Conservation (phyloP, 805 yeast genomes). For the Kazachstania kunashirensis region DNA sequence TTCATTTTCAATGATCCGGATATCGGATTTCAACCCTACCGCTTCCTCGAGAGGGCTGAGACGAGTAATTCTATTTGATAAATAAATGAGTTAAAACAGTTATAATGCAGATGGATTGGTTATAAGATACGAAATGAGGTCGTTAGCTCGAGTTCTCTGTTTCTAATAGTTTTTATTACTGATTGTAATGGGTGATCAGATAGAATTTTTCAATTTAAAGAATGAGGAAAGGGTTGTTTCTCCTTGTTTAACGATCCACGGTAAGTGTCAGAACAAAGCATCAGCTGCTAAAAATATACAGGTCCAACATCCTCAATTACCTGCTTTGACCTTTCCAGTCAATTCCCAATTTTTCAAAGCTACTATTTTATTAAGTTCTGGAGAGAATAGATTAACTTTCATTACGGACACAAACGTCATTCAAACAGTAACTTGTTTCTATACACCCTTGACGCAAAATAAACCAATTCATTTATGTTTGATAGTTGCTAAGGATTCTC, state of each 20-base stretch:
- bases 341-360: slow-evolving; percentile 67
- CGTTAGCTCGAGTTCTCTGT: too few species aligned
- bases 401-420: slow-evolving; percentile 35
- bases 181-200: slow-evolving; percentile 6
- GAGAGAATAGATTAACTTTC: slow-evolving; percentile 50
- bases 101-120: too few species aligned
- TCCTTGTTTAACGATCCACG: slow-evolving; percentile 44
- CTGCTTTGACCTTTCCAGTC: slow-evolving; percentile 64
- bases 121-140: too few species aligned
- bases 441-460: slow-evolving; percentile 48
- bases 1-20: too few species aligned
- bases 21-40: too few species aligned
- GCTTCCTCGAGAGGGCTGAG: too few species aligned
- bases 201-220: slow-evolving; percentile 29
- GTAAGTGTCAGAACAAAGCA: slow-evolving; percentile 29
- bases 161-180: neutral
- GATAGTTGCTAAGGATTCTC: slow-evolving; percentile 67
- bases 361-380: slow-evolving; percentile 57
- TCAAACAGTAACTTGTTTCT: slow-evolving; percentile 32
- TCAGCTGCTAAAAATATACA: slow-evolving; percentile 32
- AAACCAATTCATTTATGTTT: slow-evolving; percentile 78
- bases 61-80: too few species aligned
- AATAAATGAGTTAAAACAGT: too few species aligned
- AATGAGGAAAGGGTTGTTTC: slow-evolving; percentile 33
- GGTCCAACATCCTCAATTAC: slow-evolving; percentile 36